Percentiles rank a stretch among this genome's conserved stretches.
Conservation (phyloP, 441 rosid species). For the Pelargonium fulgidum region DNA sequence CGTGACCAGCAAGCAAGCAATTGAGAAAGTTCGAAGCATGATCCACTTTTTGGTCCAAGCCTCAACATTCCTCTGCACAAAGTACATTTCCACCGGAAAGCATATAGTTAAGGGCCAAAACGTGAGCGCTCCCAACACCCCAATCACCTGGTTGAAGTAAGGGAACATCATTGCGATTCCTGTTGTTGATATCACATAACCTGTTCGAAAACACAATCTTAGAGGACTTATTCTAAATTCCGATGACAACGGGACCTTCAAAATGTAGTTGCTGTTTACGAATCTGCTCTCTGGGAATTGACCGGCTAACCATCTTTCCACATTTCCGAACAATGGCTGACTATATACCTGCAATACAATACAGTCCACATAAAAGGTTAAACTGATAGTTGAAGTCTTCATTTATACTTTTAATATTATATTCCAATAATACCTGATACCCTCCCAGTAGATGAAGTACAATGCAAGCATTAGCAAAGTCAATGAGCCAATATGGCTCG, state of each 20-base stretch:
- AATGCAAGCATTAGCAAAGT: conserved; percentile 5
- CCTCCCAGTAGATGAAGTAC: neutral
- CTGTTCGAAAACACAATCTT: neutral
- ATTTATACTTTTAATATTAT: too few relatives aligned
- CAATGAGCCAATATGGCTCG: neutral
- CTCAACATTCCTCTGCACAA: neutral
- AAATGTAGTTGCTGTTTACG: neutral
- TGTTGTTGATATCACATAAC: neutral
- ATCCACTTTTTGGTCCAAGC: neutral
- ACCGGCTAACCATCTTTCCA: neutral
- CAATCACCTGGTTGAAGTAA: neutral
- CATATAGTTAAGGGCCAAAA: neutral
- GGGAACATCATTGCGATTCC: neutral
- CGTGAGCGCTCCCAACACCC: neutral
- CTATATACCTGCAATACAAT: conserved; percentile 28
- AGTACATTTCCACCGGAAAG: neutral
- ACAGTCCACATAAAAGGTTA: too few relatives aligned
- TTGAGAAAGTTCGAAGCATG: neutral
- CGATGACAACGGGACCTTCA: neutral
- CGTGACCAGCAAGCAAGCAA: neutral
- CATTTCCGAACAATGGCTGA: neutral
- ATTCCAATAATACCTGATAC: conserved; percentile 18
- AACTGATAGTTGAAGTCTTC: too few relatives aligned
- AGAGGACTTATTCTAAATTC: neutral
- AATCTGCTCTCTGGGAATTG: neutral